Evolutionary conservation across 371 early-diverging fungal genomes (phyloP), one percentile per base, ranked within the genome.

Genomic region (Lichtheimia hyalospora): DNA sequence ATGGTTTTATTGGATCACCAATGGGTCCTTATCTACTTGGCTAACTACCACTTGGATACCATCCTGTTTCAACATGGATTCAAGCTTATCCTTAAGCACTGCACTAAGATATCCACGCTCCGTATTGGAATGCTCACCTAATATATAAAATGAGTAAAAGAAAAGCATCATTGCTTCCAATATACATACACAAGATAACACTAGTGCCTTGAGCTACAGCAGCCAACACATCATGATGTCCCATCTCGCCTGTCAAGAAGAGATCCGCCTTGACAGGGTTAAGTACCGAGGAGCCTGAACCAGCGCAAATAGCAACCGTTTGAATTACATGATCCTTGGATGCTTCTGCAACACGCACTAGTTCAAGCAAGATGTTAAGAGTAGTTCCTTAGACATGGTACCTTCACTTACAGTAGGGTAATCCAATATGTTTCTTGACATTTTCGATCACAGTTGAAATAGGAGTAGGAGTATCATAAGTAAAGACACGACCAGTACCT

Each of bases 201-300:
- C 87, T 91, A 13, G 88, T 92, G 51, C 84, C 76, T 39, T 84
- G 79, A 10, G 85, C 89, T 20, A 89, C 67, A 10, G 92, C 93
- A 40, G 85, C 90, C 49, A 98, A 78, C 2, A 97, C 81, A 56
- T 95, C 95, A 62, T 97, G 97, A 66, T 97, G 97, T 14, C 87
- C 84, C 86, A 96, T 91, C 75, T 97, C 97, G 23, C 99, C 99
- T n/a, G 99, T 94, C 39, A 96, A 84, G 64, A 87, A 90, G 48
- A 98, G 65, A 61, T 95, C 95, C 3, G 84, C 86, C 8, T 71
- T 49, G 0, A 73, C 63, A 2, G 74, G 68, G 12, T 68, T 62
- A 6, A 92, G 65, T 3, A 92, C 86, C 2, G 85, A 85, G 15
- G 80, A 72, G 0, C 91, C 97, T 1, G 96, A 95, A 15, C 97